Percentiles rank a stretch among this genome's conserved stretches.
These are phyloP conservation scores for Saxophila tyrrhenica DNA, from an alignment of 495 filamentous ascomycete species.

Conservation along the genomic window DNA sequence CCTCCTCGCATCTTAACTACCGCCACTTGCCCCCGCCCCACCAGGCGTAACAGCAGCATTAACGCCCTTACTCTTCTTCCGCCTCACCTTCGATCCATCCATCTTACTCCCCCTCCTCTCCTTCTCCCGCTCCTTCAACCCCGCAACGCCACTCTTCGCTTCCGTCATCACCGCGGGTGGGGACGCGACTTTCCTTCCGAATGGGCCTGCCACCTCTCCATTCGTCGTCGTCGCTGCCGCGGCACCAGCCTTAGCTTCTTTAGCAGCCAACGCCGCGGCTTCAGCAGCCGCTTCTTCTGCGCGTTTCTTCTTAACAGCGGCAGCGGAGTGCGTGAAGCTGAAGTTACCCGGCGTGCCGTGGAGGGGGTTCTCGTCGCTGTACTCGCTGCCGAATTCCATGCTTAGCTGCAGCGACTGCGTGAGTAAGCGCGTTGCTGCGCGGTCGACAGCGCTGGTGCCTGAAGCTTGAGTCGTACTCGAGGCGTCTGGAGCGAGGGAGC, in stretches of 20 bases:
- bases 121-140: constrained; percentile 15
- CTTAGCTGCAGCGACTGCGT: constrained; percentile 18
- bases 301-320: constrained; percentile 31
- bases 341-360: constrained; percentile 81
- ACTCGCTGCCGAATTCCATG: constrained; percentile 41
- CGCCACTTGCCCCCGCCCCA: background rate
- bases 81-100: constrained; percentile 34
- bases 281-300: constrained; percentile 18
- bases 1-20: background rate
- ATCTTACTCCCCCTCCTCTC: constrained; percentile 32
- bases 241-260: constrained; percentile 12
- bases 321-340: constrained; percentile 50
- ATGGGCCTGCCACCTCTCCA: background rate
- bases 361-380: constrained; percentile 84
- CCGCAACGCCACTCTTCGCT: constrained; percentile 3
- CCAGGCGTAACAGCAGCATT: background rate
- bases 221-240: background rate
- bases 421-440: constrained; percentile 20
- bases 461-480: background rate
- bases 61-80: constrained; percentile 45
- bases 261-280: constrained; percentile 2
- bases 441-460: background rate
- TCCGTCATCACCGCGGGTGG: constrained; percentile 12
- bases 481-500: constrained; percentile 1
- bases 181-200: background rate